A percentile compares a stretch with the other conserved stretches of the same genome.
Evolutionary conservation across 768 basidiomycete species (phyloP).

Genomic region (Coprinellus micaceus): DNA sequence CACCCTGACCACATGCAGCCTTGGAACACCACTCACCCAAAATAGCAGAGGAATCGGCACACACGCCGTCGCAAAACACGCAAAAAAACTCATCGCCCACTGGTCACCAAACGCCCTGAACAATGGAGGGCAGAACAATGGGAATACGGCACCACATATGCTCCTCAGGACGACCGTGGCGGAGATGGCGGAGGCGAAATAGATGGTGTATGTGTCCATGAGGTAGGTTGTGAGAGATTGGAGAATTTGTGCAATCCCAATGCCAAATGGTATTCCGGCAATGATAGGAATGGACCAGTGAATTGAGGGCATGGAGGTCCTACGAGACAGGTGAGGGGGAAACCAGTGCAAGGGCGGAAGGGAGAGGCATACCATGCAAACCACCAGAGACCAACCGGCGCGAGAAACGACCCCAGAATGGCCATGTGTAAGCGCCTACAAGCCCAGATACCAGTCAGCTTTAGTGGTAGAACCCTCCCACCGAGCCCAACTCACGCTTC

Average conservation of each 20-base stretch:
- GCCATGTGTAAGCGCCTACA: conserved; percentile 57
- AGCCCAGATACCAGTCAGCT: neutral
- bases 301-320: conserved; percentile 47
- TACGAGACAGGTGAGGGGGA: neutral
- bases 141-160: conserved; percentile 59
- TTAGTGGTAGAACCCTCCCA: neutral
- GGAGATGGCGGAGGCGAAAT: conserved; percentile 65
- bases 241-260: conserved; percentile 60
- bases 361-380: conserved; percentile 51
- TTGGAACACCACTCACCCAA: conserved; percentile 36
- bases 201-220: conserved; percentile 66
- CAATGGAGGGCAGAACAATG: conserved; percentile 52
- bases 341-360: neutral
- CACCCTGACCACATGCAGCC: too few species aligned
- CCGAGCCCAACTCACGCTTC: conserved; percentile 44
- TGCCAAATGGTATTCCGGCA: conserved; percentile 64
- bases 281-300: conserved; percentile 70
- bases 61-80: conserved; percentile 45
- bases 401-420: conserved; percentile 47
- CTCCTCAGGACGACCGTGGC: conserved; percentile 67
- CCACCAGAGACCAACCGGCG: conserved; percentile 62
- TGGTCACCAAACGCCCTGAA: conserved; percentile 50
- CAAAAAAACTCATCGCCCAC: conserved; percentile 56
- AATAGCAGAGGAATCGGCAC: conserved; percentile 56
- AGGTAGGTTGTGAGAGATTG: conserved; percentile 65